A percentile compares a stretch with the other conserved stretches of the same genome.
Evolutionary conservation across 768 basidiomycete species (phyloP).

Genomic region (Rhodotorula diobovata): DNA sequence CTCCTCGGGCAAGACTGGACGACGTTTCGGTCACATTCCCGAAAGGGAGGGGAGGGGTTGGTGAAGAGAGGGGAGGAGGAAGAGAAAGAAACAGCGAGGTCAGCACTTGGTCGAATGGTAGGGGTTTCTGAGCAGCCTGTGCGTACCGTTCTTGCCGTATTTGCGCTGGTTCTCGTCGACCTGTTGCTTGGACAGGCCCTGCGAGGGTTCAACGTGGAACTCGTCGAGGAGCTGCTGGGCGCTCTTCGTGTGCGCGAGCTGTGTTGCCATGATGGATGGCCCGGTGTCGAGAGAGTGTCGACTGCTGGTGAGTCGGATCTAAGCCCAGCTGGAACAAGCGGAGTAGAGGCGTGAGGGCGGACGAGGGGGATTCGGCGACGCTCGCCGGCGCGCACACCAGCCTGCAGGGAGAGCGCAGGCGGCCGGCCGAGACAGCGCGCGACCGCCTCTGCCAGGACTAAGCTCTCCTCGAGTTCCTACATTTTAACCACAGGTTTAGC

Average conservation of each 20-base stretch:
- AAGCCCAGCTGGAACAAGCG: too few species aligned
- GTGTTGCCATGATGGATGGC: background rate
- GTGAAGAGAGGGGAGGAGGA: background rate
- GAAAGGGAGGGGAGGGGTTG: background rate
- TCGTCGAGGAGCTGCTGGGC: slow-evolving; percentile 45
- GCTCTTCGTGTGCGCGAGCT: background rate
- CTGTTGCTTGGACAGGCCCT: slow-evolving; percentile 64
- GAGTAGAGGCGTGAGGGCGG: too few species aligned
- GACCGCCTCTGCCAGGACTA: too few species aligned
- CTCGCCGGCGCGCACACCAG: too few species aligned
- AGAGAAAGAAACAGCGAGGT: background rate
- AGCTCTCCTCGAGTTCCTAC: too few species aligned
- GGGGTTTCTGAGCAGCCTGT: background rate
- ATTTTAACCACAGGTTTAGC: too few species aligned
- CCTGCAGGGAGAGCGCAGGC: too few species aligned
- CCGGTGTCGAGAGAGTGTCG: background rate
- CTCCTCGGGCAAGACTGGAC: slow-evolving; percentile 81
- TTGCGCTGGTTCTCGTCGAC: slow-evolving; percentile 67
- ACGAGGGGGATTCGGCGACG: too few species aligned
- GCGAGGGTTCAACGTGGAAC: slow-evolving; percentile 61
- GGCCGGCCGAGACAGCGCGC: too few species aligned
- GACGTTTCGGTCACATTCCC: too few species aligned
- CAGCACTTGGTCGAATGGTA: background rate
- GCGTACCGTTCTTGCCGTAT: slow-evolving; percentile 79
- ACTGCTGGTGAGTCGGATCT: background rate